These are phyloP conservation scores for Ogataea naganishii DNA, from an alignment of 805 yeast genomes.

Conservation along the genomic window DNA sequence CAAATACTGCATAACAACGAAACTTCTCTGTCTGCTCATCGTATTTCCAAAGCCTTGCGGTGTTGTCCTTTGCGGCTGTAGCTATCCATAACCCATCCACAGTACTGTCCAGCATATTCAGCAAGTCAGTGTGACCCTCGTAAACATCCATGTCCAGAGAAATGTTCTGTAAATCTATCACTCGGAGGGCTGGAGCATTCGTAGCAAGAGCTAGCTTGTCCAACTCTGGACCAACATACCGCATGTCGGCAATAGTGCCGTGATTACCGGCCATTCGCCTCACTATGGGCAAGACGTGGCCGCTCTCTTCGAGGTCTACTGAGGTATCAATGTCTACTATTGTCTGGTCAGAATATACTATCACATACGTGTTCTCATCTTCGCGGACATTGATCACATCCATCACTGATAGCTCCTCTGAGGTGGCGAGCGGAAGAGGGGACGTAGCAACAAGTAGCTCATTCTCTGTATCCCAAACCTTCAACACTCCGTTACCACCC, in stretches of 20 bases:
- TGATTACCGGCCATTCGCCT: constrained; percentile 83
- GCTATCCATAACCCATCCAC: constrained; percentile 84
- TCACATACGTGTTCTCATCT: constrained; percentile 29
- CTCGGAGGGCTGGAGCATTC: constrained; percentile 80
- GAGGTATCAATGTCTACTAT: constrained; percentile 27
- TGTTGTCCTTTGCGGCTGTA: constrained; percentile 84
- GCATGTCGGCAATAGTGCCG: constrained; percentile 89
- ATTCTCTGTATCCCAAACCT: constrained; percentile 48
- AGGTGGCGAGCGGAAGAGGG: constrained; percentile 40
- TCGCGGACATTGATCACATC: constrained; percentile 34
- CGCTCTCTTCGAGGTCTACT: constrained; percentile 17
- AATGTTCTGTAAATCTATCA: constrained; percentile 50
- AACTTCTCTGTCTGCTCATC: constrained; percentile 32
- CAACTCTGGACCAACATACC: constrained; percentile 58
- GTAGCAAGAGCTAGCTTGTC: constrained; percentile 76
- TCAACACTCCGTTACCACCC: constrained; percentile 67
- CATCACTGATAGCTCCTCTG: constrained; percentile 66
- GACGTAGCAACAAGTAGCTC: constrained; percentile 40
- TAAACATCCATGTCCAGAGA: constrained; percentile 55
- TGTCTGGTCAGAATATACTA: constrained; percentile 82
- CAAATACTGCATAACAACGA: constrained; percentile 49
- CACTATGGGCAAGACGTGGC: constrained; percentile 29
- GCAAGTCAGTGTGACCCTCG: constrained; percentile 80
- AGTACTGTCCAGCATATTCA: constrained; percentile 72
- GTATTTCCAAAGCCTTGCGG: constrained; percentile 77